Evolutionary conservation across 495 filamentous ascomycete species (phyloP), one percentile per base, ranked within the genome.

Genomic region (Elasticomyces elasticus): DNA sequence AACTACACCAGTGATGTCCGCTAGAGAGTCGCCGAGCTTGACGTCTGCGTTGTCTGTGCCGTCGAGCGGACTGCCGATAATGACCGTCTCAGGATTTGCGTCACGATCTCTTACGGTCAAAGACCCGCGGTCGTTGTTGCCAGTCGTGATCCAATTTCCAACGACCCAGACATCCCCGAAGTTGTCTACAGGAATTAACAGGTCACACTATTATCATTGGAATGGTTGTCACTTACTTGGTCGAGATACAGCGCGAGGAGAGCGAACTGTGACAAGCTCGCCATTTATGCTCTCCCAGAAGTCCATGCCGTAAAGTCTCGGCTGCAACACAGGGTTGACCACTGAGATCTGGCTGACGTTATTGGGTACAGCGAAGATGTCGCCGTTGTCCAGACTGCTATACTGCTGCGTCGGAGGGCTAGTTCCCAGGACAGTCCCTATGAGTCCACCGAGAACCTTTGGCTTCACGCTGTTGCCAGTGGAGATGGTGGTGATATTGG

Each of bases 231-330:
- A n/a, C n/a, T n/a, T n/a, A n/a, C n/a, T n/a, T 37, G 31, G 31
- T 37, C 31, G 10, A 10, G 10, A 10, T 37, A 37, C 10, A 37
- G 31, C 31, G n/a, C 31, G 31, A n/a, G n/a, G 10, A 37, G 10
- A 10, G n/a, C 31, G 31, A n/a, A 37, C n/a, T 37, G 31, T 11
- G n/a, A 83, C 78, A 25, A 79, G 59, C 61, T 82, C 79, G 19
- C 80, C 79, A 50, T 61, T 72, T 48, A 83, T 58, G 47, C 73
- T 76, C 69, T 83, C 75, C 80, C 80, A 84, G 59, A 83, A 84
- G 62, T 83, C 80, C 46, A 84, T 58, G 0, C 79, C 80, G 55
- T 78, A 82, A 46, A 69, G 54, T 4, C 69, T 63, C 2, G 80
- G 79, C 37, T 79, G 30, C 15, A 82, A 65, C 1, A 66, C 66